phyloP scores from a whole-genome alignment of 371 early-diverging fungal genomes.

The Circinella umbellata region DNA sequence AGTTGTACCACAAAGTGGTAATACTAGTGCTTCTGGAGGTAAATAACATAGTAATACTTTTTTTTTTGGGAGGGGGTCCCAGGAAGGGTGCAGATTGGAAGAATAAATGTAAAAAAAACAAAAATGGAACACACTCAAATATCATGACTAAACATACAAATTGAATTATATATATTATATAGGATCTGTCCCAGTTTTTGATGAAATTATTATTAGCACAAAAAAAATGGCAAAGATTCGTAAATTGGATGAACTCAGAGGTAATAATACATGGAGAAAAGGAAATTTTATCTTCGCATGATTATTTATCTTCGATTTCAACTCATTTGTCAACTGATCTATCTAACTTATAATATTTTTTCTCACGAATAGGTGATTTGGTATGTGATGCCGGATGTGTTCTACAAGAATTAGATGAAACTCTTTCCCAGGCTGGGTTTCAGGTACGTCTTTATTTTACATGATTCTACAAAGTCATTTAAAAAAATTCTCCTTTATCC shows the following conservation, averaged over 20 bases:
- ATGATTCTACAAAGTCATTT: too few species aligned
- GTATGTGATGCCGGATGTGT: conserved; percentile 91
- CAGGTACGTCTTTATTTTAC: conserved; percentile 22
- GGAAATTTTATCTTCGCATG: neutral
- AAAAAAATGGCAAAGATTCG: conserved; percentile 78
- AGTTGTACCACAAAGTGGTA: conserved; percentile 96
- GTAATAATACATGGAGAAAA: conserved; percentile 25
- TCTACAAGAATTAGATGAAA: conserved; percentile 82
- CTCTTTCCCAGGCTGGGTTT: conserved; percentile 75
- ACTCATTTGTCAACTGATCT: neutral
- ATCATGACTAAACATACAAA: neutral
- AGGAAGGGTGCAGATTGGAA: too few species aligned
- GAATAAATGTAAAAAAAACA: too few species aligned
- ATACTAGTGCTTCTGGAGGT: conserved; percentile 82
- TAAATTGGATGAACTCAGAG: conserved; percentile 82
- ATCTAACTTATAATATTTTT: neutral
- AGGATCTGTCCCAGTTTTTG: conserved; percentile 78
- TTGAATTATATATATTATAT: neutral
- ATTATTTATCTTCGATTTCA: too few species aligned
- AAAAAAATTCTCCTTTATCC: conserved; percentile 7
- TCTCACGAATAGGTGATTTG: conserved; percentile 57
- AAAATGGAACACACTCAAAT: too few species aligned
- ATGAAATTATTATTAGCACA: conserved; percentile 87
- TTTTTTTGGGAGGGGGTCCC: too few species aligned
- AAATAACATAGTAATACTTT: neutral